Evolutionary conservation across 2,329 filamentous ascomycete species (phyloP), one percentile per base, ranked within the genome.

Genomic region (Xylaria sp.): DNA sequence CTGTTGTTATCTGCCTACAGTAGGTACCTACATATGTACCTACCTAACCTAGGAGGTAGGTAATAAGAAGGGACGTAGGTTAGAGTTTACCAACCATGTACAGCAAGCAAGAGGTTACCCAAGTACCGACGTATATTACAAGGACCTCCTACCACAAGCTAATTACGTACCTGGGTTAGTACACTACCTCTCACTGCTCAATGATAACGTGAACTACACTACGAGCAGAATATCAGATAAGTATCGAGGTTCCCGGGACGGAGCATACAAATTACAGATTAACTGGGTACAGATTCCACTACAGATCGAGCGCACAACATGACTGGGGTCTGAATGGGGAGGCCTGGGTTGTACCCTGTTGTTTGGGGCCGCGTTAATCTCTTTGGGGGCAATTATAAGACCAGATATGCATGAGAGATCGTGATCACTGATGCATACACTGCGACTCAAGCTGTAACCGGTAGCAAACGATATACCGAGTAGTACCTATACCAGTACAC

Each of bases 371-470:
- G 66, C 58, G 63, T 63, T 70, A 71, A 69, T 71, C 72, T 72
- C 66, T 48, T 72, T 71, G 60, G 51, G 72, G 66, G 42, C 16
- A 44, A 65, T 63, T 61, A 71, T 71, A 69, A 66, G 53, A 74
- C 69, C 58, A 69, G 58, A 58, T 68, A 42, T 72, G 74, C 74
- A 75, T 68, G 53, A 72, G 55, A 68, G 70, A 75, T 75, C 74
- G 71, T 71, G 74, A 75, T 74, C 70, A 64, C 60, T 69, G 61
- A 66, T 71, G 62, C 68, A 69, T 70, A 16, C 48, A n/a, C 27
- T 57, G 29, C 29, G 23, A 51, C 48, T 23, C 44, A 48, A 21
- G 18, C 42, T 21, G 42, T 21, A 35, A 18, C 42, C 6, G 42
- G 42, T 9, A 48, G 12, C 25, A 51, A 47, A 47, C 44, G 9